phyloP scores from a whole-genome alignment of 2,329 filamentous ascomycete genomes.

The Microsporum canis region DNA sequence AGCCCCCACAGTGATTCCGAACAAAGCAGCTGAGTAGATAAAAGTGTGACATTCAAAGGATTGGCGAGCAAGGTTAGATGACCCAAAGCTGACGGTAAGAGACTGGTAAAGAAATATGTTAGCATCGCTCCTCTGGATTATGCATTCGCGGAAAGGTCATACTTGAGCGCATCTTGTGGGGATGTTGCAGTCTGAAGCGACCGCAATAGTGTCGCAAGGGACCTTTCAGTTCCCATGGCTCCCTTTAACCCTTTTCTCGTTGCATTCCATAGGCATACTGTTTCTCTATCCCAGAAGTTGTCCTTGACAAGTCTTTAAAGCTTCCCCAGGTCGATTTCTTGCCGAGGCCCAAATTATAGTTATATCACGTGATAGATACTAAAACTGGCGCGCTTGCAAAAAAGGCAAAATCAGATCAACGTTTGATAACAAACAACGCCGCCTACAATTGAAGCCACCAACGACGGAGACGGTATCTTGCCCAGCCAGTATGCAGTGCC shows the following conservation, averaged over 20 bases:
- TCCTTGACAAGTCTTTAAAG: not conserved
- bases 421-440: not conserved
- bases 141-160: slow-evolving; percentile 19
- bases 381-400: not conserved
- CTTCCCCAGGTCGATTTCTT: not conserved
- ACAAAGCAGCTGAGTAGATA: slow-evolving; percentile 49
- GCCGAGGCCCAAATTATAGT: not conserved
- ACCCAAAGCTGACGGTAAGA: slow-evolving; percentile 43
- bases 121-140: slow-evolving; percentile 15
- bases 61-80: slow-evolving; percentile 44
- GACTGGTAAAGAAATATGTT: slow-evolving; percentile 23
- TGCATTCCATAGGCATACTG: not conserved
- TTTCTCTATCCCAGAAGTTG: not conserved
- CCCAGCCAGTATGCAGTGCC: not conserved
- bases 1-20: slow-evolving; percentile 49
- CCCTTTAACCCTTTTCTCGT: not conserved
- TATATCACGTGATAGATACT: not conserved
- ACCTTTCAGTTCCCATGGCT: slow-evolving; percentile 49
- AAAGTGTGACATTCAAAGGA: slow-evolving; percentile 49
- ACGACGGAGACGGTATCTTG: not conserved
- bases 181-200: slow-evolving; percentile 49
- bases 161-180: slow-evolving; percentile 50
- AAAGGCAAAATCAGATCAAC: not conserved
- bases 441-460: not conserved
- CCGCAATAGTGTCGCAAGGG: slow-evolving; percentile 48